These are phyloP conservation scores for Coemansia aciculifera DNA, from an alignment of 192 early-diverging fungal species.

Conservation along the genomic window DNA sequence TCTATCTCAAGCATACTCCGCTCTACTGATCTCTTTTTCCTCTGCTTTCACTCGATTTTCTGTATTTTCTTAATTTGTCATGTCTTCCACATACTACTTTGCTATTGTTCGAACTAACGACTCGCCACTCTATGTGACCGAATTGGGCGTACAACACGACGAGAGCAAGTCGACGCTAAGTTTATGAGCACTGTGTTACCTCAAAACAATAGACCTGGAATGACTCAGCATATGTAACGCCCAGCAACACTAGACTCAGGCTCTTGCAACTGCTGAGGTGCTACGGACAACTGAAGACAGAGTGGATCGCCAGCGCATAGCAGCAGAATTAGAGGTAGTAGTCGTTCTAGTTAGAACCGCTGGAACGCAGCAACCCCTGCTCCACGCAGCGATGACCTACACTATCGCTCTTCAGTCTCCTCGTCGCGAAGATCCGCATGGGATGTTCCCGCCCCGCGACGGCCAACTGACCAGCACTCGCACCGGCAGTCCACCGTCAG, in stretches of 20 bases:
- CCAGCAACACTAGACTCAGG: conserved; percentile 73
- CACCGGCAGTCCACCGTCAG: conserved; percentile 3
- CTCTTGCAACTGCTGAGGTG: conserved; percentile 33
- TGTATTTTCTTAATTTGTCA: neutral
- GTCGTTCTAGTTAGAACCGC: neutral
- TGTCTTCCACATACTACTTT: conserved; percentile 71
- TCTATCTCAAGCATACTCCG: neutral
- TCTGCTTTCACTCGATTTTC: neutral
- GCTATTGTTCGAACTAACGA: conserved; percentile 91
- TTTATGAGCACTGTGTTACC: conserved; percentile 87
- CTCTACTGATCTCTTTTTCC: neutral
- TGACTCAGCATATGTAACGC: conserved; percentile 88
- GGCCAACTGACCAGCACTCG: conserved; percentile 7
- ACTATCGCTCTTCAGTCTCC: neutral
- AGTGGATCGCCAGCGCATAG: too few species aligned
- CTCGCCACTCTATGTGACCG: conserved; percentile 94
- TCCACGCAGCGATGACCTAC: conserved; percentile 1
- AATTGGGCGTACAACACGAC: conserved; percentile 61
- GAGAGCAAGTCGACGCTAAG: conserved; percentile 86
- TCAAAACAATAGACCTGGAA: conserved; percentile 89
- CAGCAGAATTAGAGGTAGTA: neutral
- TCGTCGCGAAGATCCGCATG: neutral
- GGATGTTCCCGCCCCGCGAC: conserved; percentile 1
- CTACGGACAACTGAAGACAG: too few species aligned
- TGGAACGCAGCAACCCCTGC: neutral